Percentiles rank a stretch among this genome's conserved stretches.
phyloP scores from a whole-genome alignment of 2,329 filamentous ascomycete genomes.

The Exophiala sp. region DNA sequence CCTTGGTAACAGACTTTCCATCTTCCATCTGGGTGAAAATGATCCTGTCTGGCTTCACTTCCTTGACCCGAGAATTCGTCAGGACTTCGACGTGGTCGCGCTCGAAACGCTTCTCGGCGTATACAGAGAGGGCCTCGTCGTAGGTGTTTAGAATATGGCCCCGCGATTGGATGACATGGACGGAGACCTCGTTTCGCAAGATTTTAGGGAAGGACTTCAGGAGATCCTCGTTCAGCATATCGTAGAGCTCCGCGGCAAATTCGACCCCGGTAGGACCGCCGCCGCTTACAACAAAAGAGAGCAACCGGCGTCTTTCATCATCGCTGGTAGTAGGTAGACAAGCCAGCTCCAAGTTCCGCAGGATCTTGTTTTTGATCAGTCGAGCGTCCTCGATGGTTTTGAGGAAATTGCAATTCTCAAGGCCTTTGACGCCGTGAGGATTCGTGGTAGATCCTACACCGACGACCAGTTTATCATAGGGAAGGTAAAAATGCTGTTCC shows the following conservation, averaged over 20 bases:
- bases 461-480: constrained; percentile 93
- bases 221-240: constrained; percentile 92
- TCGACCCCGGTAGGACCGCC: constrained; percentile 96
- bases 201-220: constrained; percentile 76
- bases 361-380: constrained; percentile 77
- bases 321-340: constrained; percentile 90
- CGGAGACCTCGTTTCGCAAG: constrained; percentile 93
- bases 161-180: constrained; percentile 91
- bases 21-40: constrained; percentile 79
- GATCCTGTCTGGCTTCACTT: constrained; percentile 76
- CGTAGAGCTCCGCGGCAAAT: constrained; percentile 92
- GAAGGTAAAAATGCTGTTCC: constrained; percentile 81
- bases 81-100: constrained; percentile 87
- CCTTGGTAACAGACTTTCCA: constrained; percentile 73
- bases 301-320: constrained; percentile 73
- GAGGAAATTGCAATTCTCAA: constrained; percentile 89
- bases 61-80: constrained; percentile 88
- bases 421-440: constrained; percentile 87
- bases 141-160: constrained; percentile 97
- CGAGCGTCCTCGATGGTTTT: constrained; percentile 93
- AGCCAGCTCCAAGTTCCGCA: constrained; percentile 82
- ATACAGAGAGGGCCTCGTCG: constrained; percentile 86
- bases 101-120: constrained; percentile 83
- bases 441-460: constrained; percentile 88
- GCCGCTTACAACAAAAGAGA: constrained; percentile 94